Evolutionary conservation across 169 alveolate genomes (phyloP).

Genomic region (Amoebophrya sp.): DNA sequence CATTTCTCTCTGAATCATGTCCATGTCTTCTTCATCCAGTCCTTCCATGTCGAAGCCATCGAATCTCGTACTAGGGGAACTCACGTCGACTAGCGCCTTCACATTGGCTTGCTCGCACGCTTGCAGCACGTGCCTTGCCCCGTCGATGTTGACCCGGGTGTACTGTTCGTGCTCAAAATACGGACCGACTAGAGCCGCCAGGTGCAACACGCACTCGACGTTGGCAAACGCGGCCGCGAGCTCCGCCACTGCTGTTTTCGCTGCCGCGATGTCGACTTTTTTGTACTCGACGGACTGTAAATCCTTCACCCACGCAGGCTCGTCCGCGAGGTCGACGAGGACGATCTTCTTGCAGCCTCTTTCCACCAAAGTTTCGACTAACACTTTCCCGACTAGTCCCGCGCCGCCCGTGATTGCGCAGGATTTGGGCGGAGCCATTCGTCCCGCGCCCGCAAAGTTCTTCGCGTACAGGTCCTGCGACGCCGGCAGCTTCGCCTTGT

Average conservation of each 20-base stretch:
- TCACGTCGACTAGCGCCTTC: constrained; percentile 3
- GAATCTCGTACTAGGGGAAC: background rate
- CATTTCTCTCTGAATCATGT: background rate
- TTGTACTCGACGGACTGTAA: background rate
- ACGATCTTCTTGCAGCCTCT: background rate
- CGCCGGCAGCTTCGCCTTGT: background rate
- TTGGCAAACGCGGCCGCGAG: background rate
- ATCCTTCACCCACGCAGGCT: background rate
- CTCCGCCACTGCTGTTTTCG: background rate
- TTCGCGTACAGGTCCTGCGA: background rate
- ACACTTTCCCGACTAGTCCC: background rate
- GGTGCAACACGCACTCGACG: constrained; percentile 1
- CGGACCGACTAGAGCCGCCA: background rate
- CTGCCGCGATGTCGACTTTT: background rate
- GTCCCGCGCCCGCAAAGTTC: background rate
- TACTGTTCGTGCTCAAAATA: background rate
- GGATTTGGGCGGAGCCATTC: background rate
- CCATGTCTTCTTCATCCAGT: background rate
- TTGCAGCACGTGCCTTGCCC: background rate
- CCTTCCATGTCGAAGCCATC: background rate
- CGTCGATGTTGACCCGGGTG: background rate
- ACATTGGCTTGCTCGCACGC: background rate
- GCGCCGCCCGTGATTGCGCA: constrained; percentile 21
- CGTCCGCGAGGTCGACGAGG: background rate
- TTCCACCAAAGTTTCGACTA: background rate